These are phyloP conservation scores for Penicillium sp. DNA, from an alignment of 2,329 filamentous ascomycete species.

Conservation along the genomic window DNA sequence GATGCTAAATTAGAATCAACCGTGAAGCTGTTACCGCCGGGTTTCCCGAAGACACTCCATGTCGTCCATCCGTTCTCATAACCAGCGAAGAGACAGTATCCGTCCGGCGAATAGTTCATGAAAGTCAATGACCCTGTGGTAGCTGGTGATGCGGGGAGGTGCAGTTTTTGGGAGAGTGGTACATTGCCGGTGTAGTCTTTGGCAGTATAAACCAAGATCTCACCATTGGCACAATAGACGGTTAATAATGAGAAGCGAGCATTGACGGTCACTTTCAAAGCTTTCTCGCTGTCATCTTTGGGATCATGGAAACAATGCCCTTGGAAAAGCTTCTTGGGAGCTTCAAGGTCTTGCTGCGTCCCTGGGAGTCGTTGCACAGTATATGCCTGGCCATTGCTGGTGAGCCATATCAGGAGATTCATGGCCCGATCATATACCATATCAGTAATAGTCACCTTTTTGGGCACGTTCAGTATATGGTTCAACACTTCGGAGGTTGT, in stretches of 20 bases:
- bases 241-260: constrained; percentile 93
- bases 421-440: constrained; percentile 96
- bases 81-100: constrained; percentile 92
- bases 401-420: constrained; percentile 93
- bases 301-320: constrained; percentile 90
- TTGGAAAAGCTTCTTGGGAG: constrained; percentile 73
- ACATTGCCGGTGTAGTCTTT: constrained; percentile 94
- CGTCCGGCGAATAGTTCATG: constrained; percentile 88
- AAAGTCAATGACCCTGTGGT: constrained; percentile 74
- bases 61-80: constrained; percentile 92
- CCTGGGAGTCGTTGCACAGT: constrained; percentile 75
- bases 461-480: constrained; percentile 83
- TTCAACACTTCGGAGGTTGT: constrained; percentile 89
- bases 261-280: constrained; percentile 81
- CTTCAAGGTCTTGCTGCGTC: constrained; percentile 47
- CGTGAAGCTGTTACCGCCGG: constrained; percentile 80
- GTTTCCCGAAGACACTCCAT: constrained; percentile 97
- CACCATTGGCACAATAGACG: constrained; percentile 78
- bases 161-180: constrained; percentile 79
- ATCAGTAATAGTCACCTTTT: constrained; percentile 74
- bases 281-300: constrained; percentile 61
- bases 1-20: constrained; percentile 67
- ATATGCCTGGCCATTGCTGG: constrained; percentile 83
- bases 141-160: constrained; percentile 67
- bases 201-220: constrained; percentile 86